Evolutionary conservation across 2,329 filamentous ascomycete genomes (phyloP).

Genomic region (Tolypocladium tropicale): DNA sequence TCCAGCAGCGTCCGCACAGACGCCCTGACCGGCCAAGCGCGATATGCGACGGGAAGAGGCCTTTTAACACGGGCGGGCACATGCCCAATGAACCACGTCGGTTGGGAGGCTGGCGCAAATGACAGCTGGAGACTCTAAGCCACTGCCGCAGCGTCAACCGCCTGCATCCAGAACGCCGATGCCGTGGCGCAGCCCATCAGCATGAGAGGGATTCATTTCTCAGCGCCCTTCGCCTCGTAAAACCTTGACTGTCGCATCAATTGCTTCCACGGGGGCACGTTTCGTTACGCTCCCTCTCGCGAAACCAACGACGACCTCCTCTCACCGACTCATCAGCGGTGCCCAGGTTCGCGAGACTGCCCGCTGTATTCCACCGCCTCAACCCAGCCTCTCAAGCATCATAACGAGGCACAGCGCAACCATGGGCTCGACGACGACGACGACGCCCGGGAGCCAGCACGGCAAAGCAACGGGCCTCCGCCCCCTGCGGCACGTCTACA

Average conservation of each 20-base stretch:
- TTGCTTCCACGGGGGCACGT: neutral
- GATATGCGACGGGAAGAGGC: neutral
- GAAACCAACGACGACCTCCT: too few relatives aligned
- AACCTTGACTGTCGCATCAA: neutral
- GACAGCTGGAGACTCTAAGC: neutral
- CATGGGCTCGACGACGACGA: neutral
- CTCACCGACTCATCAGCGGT: too few relatives aligned
- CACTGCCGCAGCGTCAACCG: neutral
- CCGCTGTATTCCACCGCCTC: neutral
- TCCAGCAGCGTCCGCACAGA: neutral
- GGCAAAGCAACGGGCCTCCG: neutral
- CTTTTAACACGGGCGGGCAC: too few relatives aligned
- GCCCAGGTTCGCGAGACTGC: neutral
- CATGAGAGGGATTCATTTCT: neutral
- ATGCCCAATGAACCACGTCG: neutral
- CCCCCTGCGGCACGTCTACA: slow-evolving; percentile 4
- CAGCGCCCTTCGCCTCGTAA: neutral
- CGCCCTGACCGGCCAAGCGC: neutral
- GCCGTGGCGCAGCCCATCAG: neutral
- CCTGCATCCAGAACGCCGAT: neutral
- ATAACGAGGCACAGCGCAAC: neutral
- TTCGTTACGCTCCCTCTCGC: neutral
- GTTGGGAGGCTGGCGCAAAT: neutral
- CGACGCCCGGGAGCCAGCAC: neutral
- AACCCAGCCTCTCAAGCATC: neutral